Evolutionary conservation across 768 basidiomycete genomes (phyloP), one percentile per base, ranked within the genome.

Genomic region (Amanita pseudoporphyria): DNA sequence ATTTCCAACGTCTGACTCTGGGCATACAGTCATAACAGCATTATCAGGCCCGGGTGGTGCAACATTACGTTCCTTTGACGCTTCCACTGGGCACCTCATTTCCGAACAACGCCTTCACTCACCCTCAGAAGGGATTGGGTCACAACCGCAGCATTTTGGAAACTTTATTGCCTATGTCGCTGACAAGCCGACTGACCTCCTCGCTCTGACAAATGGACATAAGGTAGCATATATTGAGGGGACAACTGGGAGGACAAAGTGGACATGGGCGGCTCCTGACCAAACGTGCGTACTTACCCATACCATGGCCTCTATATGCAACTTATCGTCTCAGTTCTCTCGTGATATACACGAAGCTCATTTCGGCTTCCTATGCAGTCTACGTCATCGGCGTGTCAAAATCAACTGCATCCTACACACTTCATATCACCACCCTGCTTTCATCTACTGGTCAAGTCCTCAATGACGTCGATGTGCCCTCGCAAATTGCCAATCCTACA

Each of bases 21-120:
- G 32, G 24, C 47, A 24, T 46, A 52, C 49, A 91, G 91, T 69
- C 32, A 65, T 94, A 35, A 76, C 81, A 28, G 67, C 84, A 2
- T 68, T 95, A 18, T 93, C 93, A 39, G 89, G 90, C 7, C 72
- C 80, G 1, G 80, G 79, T 1, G 87, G 83, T 9, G 69, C 82
- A 3, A 84, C 70, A 2, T 66, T 90, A 16, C 79, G 91, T 18
- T 62, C 78, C 3, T 83, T 92, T 58, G 81, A 90, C 33, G 64
- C 70, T 3, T 57, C 66, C 2, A 81, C 76, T 0, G 93, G 92
- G 2, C 63, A 76, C 43, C 69, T 90, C 24, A 39, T 84, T 3
- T 68, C 80, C 47, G 92, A 97, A 63, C 75, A 69, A 36, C 70
- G 70, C 10, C 61, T 94, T 1, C 80, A 86, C 16, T n/a, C 46